A percentile compares a stretch with the other conserved stretches of the same genome.
Evolutionary conservation across 768 basidiomycete genomes (phyloP).

Genomic region (Amanita jacksonii): DNA sequence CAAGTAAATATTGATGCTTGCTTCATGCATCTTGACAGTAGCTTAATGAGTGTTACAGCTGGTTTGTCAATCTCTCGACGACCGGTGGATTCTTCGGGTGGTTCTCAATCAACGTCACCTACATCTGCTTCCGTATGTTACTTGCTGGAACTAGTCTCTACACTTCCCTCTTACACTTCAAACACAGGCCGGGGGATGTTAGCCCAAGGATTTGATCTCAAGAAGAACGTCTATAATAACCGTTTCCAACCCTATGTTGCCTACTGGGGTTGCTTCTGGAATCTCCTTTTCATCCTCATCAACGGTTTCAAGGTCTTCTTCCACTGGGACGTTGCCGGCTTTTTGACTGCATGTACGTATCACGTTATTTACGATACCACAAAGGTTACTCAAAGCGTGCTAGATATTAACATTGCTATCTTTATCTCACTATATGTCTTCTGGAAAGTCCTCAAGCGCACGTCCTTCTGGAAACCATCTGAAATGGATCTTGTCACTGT

Average conservation of each 20-base stretch:
- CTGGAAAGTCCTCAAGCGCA: constrained; percentile 32
- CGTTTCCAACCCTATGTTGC: constrained; percentile 56
- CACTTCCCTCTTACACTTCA: not conserved
- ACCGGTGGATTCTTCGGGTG: constrained; percentile 63
- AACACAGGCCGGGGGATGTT: constrained; percentile 46
- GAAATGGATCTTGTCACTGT: constrained; percentile 72
- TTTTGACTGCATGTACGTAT: constrained; percentile 33
- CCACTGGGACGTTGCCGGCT: constrained; percentile 43
- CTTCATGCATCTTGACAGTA: not conserved
- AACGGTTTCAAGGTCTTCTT: constrained; percentile 55
- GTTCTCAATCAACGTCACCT: constrained; percentile 62
- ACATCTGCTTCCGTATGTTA: constrained; percentile 56
- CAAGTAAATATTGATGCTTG: constrained; percentile 24
- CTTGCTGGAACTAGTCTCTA: constrained; percentile 11
- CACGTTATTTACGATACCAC: not conserved
- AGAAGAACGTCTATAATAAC: constrained; percentile 52
- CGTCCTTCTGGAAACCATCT: constrained; percentile 40
- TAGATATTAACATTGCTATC: constrained; percentile 41
- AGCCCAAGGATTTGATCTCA: constrained; percentile 56
- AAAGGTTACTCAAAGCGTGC: not conserved
- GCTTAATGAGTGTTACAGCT: constrained; percentile 25
- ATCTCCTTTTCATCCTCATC: constrained; percentile 44
- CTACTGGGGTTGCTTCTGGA: constrained; percentile 66
- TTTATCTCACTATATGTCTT: constrained; percentile 34
- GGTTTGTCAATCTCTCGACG: constrained; percentile 62